Base-by-base conservation (phyloP, 2,329 filamentous ascomycete genomes). In the Drechslerella dactyloides region DNA sequence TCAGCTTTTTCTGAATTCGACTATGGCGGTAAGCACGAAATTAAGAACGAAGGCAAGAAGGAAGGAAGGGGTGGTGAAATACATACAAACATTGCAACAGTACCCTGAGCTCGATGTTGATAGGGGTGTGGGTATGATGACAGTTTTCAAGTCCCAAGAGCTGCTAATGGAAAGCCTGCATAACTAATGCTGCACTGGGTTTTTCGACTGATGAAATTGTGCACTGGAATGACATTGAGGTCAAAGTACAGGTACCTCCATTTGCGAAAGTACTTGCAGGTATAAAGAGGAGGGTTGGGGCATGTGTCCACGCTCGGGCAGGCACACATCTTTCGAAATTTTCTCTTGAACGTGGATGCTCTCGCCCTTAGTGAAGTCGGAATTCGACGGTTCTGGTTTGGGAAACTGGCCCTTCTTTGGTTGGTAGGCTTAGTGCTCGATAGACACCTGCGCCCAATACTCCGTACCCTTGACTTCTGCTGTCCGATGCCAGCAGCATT, bases 121-220 rank as follows among this genome's bases (percentile, higher is more conserved):
- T 40, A 15, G 17, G n/a, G 15, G 33, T 46, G 58, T 42, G 58
- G 58, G 58, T 46, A 61, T 61, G 58, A 64, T 64, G 60, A 64
- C 60, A 64, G 30, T 37, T 51, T 64, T 51, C 51, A 55, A 27
- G 7, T 51, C 15, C 23, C 13, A 51, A 37, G 57, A 40, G 7
- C 35, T 37, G 27, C 27, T 23, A 19, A 23, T 13, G 19, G 19
- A 51, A 4, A 19, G 21, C 37, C 11, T 42, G 37, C 37, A 42
- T 42, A 42, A 15, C 37, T 17, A 15, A 17, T 17, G 37, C n/a
- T n/a, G n/a, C n/a, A n/a, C n/a, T n/a, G n/a, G n/a, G n/a, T n/a
- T n/a, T n/a, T n/a, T n/a, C 13, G 27, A 33, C 8, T 33, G 27
- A 33, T 8, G 27, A 42, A 42, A 42, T 13, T 42, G 37, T 42